A percentile compares a stretch with the other conserved stretches of the same genome.
Evolutionary conservation across 2,329 filamentous ascomycete genomes (phyloP).

Genomic region (Dichotomopilus funicola): DNA sequence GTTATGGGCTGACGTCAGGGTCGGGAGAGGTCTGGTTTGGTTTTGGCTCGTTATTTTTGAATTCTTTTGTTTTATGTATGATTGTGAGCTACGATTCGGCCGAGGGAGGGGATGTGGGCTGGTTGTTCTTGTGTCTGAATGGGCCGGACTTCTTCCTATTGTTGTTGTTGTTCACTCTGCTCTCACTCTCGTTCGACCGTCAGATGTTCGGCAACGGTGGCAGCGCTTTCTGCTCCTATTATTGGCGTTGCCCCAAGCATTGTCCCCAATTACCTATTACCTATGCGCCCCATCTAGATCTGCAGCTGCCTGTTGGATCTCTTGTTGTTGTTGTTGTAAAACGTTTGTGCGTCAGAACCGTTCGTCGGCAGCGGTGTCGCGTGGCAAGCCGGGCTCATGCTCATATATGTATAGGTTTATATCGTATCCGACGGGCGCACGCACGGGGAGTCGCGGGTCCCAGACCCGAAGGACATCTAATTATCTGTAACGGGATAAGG

Average conservation of each 20-base stretch:
- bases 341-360: too few species aligned
- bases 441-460: too few species aligned
- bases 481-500: too few species aligned
- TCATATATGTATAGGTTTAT: too few species aligned
- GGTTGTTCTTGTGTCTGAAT: too few species aligned
- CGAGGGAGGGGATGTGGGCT: too few species aligned
- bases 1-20: conserved; percentile 9
- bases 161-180: neutral
- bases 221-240: neutral
- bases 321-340: neutral
- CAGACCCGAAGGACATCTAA: too few species aligned
- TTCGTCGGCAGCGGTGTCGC: too few species aligned
- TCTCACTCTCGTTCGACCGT: neutral
- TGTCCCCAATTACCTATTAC: neutral
- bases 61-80: too few species aligned
- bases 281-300: neutral
- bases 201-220: neutral
- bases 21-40: neutral
- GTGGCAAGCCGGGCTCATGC: too few species aligned
- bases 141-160: neutral
- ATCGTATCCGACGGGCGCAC: too few species aligned
- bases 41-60: neutral
- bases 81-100: too few species aligned
- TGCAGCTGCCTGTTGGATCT: neutral
- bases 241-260: neutral